Base-by-base conservation (phyloP, 2,329 filamentous ascomycete genomes). In the Fusarium odoratissimum region DNA sequence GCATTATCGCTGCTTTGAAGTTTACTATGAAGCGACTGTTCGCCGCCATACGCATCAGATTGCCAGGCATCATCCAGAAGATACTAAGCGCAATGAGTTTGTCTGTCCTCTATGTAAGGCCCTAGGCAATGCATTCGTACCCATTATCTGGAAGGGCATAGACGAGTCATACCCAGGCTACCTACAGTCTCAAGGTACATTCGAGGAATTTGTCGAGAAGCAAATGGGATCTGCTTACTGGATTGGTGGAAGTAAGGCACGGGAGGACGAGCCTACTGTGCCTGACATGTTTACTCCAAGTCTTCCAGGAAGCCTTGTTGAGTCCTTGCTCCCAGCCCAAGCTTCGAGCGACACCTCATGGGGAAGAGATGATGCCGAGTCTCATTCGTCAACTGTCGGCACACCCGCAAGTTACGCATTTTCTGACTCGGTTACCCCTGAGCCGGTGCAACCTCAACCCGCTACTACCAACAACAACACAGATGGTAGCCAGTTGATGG, bases 41-140 rank as follows among this genome's bases (percentile, higher is more conserved):
- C 89, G 95, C 67, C 90, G 96, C 42, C 97, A 99, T 79, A 90
- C 89, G 25, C 94, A 96, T 77, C 96, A 99, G 80, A 97, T 99
- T 80, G 95, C 96, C 12, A 90, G 96, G 19, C 94, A 97, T 76
- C 96, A 98, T 76, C 96, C 96, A 0, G 97, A 99, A 80, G 89
- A 91, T 61, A 87, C 94, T 4, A 86, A 88, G 25, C 86, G 89
- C 46, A 93, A 97, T 71, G 96, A 99, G 77, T 99, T 99, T 80
- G 93, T 98, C 60, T 99, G 96, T 76, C 96, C 96, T 3, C 86
- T 99, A 2, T 99, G 96, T 85, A 99, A 99, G 82, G 97, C 96
- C 7, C 87, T 99, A 1, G 96, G 96, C 6, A 99, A 99, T 79
- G 90, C 94, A 0, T 99, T 99, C 83, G 82, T 99, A 41, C 97